phyloP scores from a whole-genome alignment of 1,139 yeast species.

The Saccharomycopsis phalli region DNA sequence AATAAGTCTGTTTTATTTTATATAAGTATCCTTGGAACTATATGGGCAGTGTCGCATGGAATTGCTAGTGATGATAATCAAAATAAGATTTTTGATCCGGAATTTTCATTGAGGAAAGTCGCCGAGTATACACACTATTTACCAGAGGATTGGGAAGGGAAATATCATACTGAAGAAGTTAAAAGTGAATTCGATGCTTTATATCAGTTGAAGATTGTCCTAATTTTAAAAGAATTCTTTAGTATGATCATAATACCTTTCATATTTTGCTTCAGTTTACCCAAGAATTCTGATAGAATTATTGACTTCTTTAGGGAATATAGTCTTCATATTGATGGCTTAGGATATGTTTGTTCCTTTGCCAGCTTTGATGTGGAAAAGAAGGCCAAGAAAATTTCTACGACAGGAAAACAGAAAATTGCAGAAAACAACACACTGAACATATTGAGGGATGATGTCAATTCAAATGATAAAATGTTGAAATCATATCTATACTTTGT shows the following conservation, averaged over 20 bases:
- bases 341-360: constrained; percentile 89
- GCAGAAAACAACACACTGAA: constrained; percentile 21
- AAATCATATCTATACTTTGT: constrained; percentile 81
- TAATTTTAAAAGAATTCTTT: constrained; percentile 67
- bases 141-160: constrained; percentile 81
- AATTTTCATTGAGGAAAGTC: constrained; percentile 67
- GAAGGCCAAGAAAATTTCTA: constrained; percentile 35
- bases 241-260: constrained; percentile 82
- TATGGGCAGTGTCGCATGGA: constrained; percentile 65
- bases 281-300: constrained; percentile 61
- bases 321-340: constrained; percentile 84
- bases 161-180: constrained; percentile 72
- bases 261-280: constrained; percentile 74
- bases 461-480: constrained; percentile 82
- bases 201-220: constrained; percentile 62
- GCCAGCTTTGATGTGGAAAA: constrained; percentile 83
- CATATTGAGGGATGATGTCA: constrained; percentile 32
- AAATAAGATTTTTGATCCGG: constrained; percentile 69
- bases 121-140: constrained; percentile 84
- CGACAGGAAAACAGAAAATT: constrained; percentile 23
- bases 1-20: constrained; percentile 80
- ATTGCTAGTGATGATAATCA: constrained; percentile 42
- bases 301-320: constrained; percentile 87
- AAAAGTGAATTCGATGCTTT: constrained; percentile 73
- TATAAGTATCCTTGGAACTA: constrained; percentile 75